Conservation (phyloP, 1,284 basidiomycete genomes). For the Cronartium quercuum region DNA sequence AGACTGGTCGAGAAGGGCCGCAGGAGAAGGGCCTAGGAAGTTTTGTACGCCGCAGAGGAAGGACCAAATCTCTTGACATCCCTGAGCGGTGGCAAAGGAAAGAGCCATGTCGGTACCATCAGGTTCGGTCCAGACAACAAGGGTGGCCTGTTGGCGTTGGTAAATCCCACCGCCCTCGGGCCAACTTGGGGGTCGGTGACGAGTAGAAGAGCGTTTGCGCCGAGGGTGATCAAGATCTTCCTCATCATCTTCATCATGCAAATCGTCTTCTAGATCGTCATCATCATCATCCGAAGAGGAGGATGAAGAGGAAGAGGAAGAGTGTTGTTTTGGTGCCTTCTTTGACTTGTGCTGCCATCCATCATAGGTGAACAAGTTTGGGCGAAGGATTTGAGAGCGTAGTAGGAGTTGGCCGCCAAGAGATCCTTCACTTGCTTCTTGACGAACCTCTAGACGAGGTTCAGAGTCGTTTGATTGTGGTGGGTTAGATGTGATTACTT, state of each 20-base stretch:
- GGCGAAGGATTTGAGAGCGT: slow-evolving; percentile 31
- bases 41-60: slow-evolving; percentile 93
- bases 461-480: background rate
- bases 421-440: slow-evolving; percentile 22
- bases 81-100: slow-evolving; percentile 93
- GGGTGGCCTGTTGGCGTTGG: slow-evolving; percentile 54
- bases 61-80: slow-evolving; percentile 94
- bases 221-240: background rate
- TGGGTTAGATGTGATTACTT: no score
- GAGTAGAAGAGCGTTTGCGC: background rate
- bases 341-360: background rate
- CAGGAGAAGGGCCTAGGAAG: slow-evolving; percentile 55
- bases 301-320: slow-evolving; percentile 24
- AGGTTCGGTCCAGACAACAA: slow-evolving; percentile 98
- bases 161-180: slow-evolving; percentile 38
- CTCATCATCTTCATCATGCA: slow-evolving; percentile 6
- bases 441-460: slow-evolving; percentile 19
- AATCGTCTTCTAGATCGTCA: background rate
- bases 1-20: background rate
- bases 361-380: background rate
- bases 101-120: slow-evolving; percentile 90
- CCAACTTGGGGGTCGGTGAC: slow-evolving; percentile 6
- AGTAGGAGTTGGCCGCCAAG: slow-evolving; percentile 17
- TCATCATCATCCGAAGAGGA: slow-evolving; percentile 33
- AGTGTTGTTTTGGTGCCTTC: background rate